Conservation (phyloP, 331 rosid genomes). For the Saraca asoca region DNA sequence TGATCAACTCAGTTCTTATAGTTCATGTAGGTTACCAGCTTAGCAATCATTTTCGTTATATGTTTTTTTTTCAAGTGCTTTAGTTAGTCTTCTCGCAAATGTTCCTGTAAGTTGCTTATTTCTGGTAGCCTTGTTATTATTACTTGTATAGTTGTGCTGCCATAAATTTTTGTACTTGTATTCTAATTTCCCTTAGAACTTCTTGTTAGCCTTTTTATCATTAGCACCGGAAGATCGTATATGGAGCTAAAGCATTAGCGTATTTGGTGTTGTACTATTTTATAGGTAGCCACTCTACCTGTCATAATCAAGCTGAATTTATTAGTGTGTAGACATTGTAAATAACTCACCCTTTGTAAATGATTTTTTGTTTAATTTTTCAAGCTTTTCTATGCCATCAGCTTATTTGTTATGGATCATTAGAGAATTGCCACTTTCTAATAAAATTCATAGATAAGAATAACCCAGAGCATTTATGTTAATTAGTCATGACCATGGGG, state of each 20-base stretch:
- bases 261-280: slow-evolving; percentile 55
- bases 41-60: slow-evolving; percentile 57
- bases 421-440: slow-evolving; percentile 70
- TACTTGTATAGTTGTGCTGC: not conserved
- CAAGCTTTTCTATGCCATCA: slow-evolving; percentile 68
- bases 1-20: not conserved
- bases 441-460: too few species aligned
- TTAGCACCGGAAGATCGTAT: slow-evolving; percentile 48
- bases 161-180: slow-evolving; percentile 1
- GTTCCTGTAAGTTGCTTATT: slow-evolving; percentile 56
- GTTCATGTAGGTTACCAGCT: slow-evolving; percentile 58
- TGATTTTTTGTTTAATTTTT: slow-evolving; percentile 20
- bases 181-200: slow-evolving; percentile 30
- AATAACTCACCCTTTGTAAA: not conserved
- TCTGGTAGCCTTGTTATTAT: not conserved
- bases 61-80: slow-evolving; percentile 62
- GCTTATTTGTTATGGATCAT: slow-evolving; percentile 66
- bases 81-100: slow-evolving; percentile 57
- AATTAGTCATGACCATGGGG: too few species aligned
- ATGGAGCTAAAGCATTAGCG: slow-evolving; percentile 46
- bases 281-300: slow-evolving; percentile 48
- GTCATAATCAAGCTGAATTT: slow-evolving; percentile 20
- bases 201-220: slow-evolving; percentile 58
- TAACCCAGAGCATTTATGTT: too few species aligned
- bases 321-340: not conserved